Evolutionary conservation across 2,329 filamentous ascomycete species (phyloP).

Genomic region (Neofusicoccum umdonicola): DNA sequence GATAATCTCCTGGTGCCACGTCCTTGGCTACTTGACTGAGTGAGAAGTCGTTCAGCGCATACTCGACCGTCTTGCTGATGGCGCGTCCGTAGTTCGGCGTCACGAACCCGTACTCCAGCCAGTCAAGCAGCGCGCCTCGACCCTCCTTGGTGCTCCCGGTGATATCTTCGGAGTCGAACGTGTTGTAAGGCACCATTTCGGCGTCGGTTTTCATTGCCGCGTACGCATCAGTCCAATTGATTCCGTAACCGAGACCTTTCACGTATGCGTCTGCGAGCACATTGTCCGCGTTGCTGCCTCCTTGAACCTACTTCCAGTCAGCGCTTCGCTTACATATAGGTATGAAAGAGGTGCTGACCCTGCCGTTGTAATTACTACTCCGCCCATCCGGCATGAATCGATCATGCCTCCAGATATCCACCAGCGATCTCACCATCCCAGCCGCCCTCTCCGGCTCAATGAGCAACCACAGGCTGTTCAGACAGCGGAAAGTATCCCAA

Average conservation of each 20-base stretch:
- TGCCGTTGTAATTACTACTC: constrained; percentile 34
- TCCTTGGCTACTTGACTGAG: constrained; percentile 36
- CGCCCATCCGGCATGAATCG: constrained; percentile 37
- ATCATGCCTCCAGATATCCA: constrained; percentile 26
- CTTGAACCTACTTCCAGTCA: constrained; percentile 24
- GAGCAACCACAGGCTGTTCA: constrained; percentile 21
- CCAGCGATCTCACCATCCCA: constrained; percentile 20
- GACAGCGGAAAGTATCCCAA: constrained; percentile 21
- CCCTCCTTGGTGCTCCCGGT: constrained; percentile 29
- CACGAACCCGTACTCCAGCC: constrained; percentile 30
- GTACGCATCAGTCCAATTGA: constrained; percentile 35
- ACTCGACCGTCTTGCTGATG: constrained; percentile 39
- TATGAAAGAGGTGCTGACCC: neutral
- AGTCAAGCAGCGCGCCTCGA: constrained; percentile 31
- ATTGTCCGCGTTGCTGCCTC: constrained; percentile 36
- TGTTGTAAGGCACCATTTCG: constrained; percentile 21
- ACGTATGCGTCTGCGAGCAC: constrained; percentile 35
- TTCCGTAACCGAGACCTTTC: constrained; percentile 26
- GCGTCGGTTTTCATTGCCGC: constrained; percentile 27
- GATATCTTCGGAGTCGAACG: constrained; percentile 27
- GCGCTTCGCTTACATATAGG: constrained; percentile 45
- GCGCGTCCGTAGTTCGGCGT: constrained; percentile 24
- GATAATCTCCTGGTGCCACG: constrained; percentile 39
- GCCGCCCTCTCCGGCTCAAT: constrained; percentile 19
- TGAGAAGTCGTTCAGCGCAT: constrained; percentile 40